Conservation (phyloP, 2,329 filamentous ascomycete genomes). For the Epichloe sp. region DNA sequence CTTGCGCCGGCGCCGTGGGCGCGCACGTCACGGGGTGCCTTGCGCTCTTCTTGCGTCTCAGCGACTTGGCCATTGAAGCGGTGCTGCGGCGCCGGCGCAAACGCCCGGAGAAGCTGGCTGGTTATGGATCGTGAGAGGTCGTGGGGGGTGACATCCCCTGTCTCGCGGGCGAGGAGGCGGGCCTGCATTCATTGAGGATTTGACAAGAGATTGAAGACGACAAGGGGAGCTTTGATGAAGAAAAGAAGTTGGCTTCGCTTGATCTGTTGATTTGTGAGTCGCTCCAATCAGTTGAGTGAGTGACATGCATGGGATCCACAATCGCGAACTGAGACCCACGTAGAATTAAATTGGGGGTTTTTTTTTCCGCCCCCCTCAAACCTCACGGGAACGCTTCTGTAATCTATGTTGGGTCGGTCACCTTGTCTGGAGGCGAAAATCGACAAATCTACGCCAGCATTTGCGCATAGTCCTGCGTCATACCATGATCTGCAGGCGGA, state of each 20-base stretch:
- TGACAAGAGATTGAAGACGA: too few relatives aligned
- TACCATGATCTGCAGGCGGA: background rate
- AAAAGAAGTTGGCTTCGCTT: too few relatives aligned
- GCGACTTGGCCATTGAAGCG: slow-evolving; percentile 49
- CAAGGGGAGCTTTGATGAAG: background rate
- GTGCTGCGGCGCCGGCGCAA: slow-evolving; percentile 53
- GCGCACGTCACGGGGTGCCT: slow-evolving; percentile 25
- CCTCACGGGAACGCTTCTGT: too few relatives aligned
- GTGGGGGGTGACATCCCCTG: slow-evolving; percentile 51
- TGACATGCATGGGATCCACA: slow-evolving; percentile 1
- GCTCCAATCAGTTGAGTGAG: background rate
- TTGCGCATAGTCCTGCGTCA: too few relatives aligned
- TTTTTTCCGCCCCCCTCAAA: too few relatives aligned
- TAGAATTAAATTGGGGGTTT: too few relatives aligned
- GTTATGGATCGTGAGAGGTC: slow-evolving; percentile 53
- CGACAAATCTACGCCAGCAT: too few relatives aligned
- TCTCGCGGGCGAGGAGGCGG: slow-evolving; percentile 62
- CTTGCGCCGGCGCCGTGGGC: slow-evolving; percentile 73
- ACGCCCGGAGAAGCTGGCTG: slow-evolving; percentile 52
- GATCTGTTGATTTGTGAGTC: too few relatives aligned
- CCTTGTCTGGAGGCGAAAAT: too few relatives aligned
- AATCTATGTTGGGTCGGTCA: too few relatives aligned
- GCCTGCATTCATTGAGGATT: slow-evolving; percentile 48
- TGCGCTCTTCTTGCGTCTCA: slow-evolving; percentile 1
- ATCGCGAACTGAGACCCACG: too few relatives aligned